Percentiles rank a stretch among this genome's conserved stretches.
Conservation (phyloP, 192 early-diverging fungal species). For the Coemansia sp. region DNA sequence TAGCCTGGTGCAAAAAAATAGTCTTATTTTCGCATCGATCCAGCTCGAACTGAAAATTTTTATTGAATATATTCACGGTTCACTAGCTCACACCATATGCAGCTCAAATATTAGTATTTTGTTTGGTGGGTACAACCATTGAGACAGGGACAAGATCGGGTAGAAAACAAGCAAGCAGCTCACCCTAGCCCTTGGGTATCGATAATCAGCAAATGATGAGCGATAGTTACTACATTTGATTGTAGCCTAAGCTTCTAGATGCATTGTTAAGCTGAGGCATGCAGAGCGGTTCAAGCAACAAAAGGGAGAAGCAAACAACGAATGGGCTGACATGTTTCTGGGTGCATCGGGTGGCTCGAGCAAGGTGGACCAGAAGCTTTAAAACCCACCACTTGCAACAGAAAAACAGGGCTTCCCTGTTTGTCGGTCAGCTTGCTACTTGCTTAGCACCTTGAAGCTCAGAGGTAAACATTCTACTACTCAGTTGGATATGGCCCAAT, state of each 20-base stretch:
- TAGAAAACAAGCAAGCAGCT: background rate
- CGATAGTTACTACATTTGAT: constrained; percentile 2
- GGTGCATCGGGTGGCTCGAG: background rate
- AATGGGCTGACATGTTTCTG: background rate
- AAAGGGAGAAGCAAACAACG: background rate
- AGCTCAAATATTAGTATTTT: background rate
- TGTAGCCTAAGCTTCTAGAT: constrained; percentile 12
- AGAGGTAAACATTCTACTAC: constrained; percentile 12
- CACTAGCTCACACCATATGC: background rate
- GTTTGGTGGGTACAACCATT: background rate
- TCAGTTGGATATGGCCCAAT: constrained; percentile 6
- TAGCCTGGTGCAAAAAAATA: background rate
- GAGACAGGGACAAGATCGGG: background rate
- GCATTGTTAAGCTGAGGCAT: background rate
- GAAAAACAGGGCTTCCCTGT: constrained; percentile 4
- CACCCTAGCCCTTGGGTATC: background rate
- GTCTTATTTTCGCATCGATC: background rate
- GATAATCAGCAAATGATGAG: background rate
- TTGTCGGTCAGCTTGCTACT: background rate
- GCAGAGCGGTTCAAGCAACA: background rate
- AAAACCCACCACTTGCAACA: background rate
- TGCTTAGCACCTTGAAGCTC: background rate
- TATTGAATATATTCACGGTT: background rate
- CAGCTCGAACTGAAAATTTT: constrained; percentile 6
- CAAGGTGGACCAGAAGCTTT: background rate